These are phyloP conservation scores for Scutellaria baicalensis DNA, from an alignment of 257 asterid genomes.

Conservation along the genomic window DNA sequence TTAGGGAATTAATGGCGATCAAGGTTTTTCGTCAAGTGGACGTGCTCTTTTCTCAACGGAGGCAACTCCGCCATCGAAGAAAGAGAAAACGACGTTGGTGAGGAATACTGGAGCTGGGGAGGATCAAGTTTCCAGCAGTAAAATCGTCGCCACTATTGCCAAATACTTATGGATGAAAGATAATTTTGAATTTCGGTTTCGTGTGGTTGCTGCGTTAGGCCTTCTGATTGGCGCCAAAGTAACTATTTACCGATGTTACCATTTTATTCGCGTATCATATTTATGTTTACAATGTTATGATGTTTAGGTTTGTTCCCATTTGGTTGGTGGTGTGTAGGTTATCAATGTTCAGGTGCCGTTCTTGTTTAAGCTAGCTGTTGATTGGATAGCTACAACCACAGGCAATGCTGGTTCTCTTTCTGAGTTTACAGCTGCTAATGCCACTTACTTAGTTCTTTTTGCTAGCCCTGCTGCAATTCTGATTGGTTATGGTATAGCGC, in stretches of 20 bases:
- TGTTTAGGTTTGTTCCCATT: not conserved
- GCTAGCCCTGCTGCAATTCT: constrained; percentile 87
- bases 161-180: constrained; percentile 91
- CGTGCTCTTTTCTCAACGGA: constrained; percentile 61
- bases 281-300: not conserved
- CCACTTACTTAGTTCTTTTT: constrained; percentile 69
- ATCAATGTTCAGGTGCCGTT: constrained; percentile 96
- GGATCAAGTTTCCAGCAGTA: constrained; percentile 44
- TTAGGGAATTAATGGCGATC: constrained; percentile 17
- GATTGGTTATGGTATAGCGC: constrained; percentile 91
- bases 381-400: constrained; percentile 70
- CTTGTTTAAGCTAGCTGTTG: constrained; percentile 96
- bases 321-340: constrained; percentile 48
- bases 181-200: constrained; percentile 63
- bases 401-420: constrained; percentile 76
- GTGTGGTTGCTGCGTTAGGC: constrained; percentile 78
- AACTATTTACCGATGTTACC: not conserved
- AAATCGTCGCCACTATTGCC: constrained; percentile 60
- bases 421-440: constrained; percentile 71
- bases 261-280: not conserved
- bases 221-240: constrained; percentile 88
- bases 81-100: constrained; percentile 24
- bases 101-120: constrained; percentile 25
- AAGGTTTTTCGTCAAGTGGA: constrained; percentile 45
- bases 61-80: constrained; percentile 37